Evolutionary conservation across 495 filamentous ascomycete species (phyloP), one percentile per base, ranked within the genome.

Genomic region (Letharia columbiana): DNA sequence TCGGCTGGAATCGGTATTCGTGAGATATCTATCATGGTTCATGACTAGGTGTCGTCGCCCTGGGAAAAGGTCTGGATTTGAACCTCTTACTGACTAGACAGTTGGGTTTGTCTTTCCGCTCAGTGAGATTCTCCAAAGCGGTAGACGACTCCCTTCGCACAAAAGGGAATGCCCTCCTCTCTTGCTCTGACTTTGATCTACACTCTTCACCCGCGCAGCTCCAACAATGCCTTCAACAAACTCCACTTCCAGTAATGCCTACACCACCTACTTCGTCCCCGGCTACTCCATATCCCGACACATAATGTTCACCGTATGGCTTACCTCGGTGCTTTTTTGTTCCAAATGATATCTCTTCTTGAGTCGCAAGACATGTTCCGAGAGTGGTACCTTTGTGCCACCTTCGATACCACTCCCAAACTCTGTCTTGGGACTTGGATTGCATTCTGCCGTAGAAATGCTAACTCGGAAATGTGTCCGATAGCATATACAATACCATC

Each of bases 281-380:
- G 81, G 81, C 49, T 82, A 78, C 67, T 74, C 77, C 7, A 78
- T 83, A 20, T 82, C 80, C 60, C 80, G 81, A 42, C 80, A 83
- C 59, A 80, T 83, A 45, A 80, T 83, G 64, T 73, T 83, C 37
- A 78, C 79, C 45, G 77, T 57, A 57, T 37, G 54, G 31, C 54
- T 57, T n/a, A 37, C n/a, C 54, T 37, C 33, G 5, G 0, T 37
- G 15, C 33, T 57, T 0, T 37, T 3, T 57, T n/a, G 6, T 37
- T 7, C 54, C n/a, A n/a, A 5, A 37, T 28, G 10, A 23, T 37
- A 28, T 28, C 9, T 10, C 9, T 52, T 47, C 15, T 23, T 52
- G 49, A 13, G n/a, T 52, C 13, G 49, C 49, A 37, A 57, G 54
- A 56, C 52, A 35, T 57, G 54, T n/a, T 37, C 18, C 15, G 54